Evolutionary conservation across 371 early-diverging fungal genomes (phyloP), one percentile per base, ranked within the genome.

Genomic region (Haplosporangium sp.): DNA sequence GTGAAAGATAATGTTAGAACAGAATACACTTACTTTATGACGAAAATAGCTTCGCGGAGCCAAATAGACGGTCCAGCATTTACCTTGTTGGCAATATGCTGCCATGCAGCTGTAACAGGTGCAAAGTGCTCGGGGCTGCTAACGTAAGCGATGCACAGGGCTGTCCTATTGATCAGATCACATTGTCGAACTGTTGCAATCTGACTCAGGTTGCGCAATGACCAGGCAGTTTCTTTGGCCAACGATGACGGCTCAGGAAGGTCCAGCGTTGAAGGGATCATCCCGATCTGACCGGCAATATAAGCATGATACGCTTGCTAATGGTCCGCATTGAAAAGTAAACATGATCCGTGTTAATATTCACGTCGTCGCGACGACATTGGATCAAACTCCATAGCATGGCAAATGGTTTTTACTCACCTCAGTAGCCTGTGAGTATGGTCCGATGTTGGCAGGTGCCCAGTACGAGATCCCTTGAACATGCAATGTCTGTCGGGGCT

Each of bases 371-470:
- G 4, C 29, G 29, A 29, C 29, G 29, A 29, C 29, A 29, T 29
- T 29, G 29, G 29, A 29, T 29, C 29, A 43, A 18, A 7, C 12
- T n/a, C 18, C 23, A 11, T 0, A 6, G 9, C n/a, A 14, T 23
- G 14, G 7, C 20, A 37, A 38, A 43, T 50, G n/a, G 41, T 12
- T 8, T 14, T 3, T 9, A 45, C 43, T 51, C 82, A 89, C 92
- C 77, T 83, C 81, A 2, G 84, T 84, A 6, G 88, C 83, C 73
- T 92, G 93, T 16, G 90, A 90, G 74, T 92, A 92, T 13, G 93
- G 93, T 7, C 94, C 94, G 62, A 94, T 92, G 69, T 94, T 94
- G 48, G 94, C 92, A 14, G 93, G 91, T 6, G 94, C 94, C 94
- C 94, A 94, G 76, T 94, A 94, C 5, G 93, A 93, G 20, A 93